Conservation (phyloP, 306 rosid genomes). For the Inga leiocalycina region DNA sequence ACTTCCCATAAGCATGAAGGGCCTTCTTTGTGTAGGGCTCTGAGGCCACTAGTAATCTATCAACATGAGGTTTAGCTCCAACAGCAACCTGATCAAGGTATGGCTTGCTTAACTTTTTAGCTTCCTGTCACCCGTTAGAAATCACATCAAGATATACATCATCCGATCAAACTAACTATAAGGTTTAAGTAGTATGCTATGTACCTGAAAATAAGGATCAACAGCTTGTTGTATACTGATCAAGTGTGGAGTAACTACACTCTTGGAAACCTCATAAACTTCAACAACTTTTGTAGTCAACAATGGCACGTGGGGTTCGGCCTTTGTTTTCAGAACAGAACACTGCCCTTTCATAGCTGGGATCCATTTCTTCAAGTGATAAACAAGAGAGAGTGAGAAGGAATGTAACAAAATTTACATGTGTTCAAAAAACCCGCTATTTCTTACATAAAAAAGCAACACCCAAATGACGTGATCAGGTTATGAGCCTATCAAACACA, state of each 20-base stretch:
- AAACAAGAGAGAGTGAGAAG: slow-evolving; percentile 30
- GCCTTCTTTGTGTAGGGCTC: slow-evolving; percentile 71
- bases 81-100: slow-evolving; percentile 81
- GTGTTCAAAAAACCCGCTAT: slow-evolving; percentile 20
- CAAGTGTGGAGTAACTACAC: slow-evolving; percentile 61
- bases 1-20: slow-evolving; percentile 65
- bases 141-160: slow-evolving; percentile 32
- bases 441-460: slow-evolving; percentile 24
- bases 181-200: not conserved
- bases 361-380: slow-evolving; percentile 71
- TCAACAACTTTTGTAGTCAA: slow-evolving; percentile 60
- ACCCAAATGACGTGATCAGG: slow-evolving; percentile 22
- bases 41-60: slow-evolving; percentile 62
- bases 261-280: slow-evolving; percentile 69
- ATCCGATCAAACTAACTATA: slow-evolving; percentile 22
- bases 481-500: slow-evolving; percentile 18
- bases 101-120: slow-evolving; percentile 82
- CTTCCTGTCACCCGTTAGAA: slow-evolving; percentile 64
- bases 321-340: slow-evolving; percentile 57
- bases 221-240: slow-evolving; percentile 63
- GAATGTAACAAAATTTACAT: not conserved
- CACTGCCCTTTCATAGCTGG: slow-evolving; percentile 67
- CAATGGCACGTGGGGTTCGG: slow-evolving; percentile 70
- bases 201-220: slow-evolving; percentile 88
- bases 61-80: slow-evolving; percentile 82